A percentile compares a stretch with the other conserved stretches of the same genome.
Conservation (phyloP, 805 yeast genomes). For the Schwanniomyces pseudopolymorphus region DNA sequence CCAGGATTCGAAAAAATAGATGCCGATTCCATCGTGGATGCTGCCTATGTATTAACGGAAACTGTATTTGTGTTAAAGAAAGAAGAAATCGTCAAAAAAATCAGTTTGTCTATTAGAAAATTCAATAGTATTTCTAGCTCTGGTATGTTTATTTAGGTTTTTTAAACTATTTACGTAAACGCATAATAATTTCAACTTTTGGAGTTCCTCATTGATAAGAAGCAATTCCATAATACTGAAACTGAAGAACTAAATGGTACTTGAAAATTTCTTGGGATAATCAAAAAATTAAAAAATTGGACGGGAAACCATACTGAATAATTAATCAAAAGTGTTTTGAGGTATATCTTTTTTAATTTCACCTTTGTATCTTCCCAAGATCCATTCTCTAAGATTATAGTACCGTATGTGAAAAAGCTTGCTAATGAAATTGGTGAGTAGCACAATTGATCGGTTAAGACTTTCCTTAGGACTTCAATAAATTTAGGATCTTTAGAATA, state of each 20-base stretch:
- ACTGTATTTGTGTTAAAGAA: conserved; percentile 5
- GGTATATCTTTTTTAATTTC: conserved; percentile 65
- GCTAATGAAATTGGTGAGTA: conserved; percentile 85
- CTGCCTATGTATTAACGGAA: conserved; percentile 16
- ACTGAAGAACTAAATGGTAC: conserved; percentile 87
- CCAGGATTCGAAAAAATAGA: conserved; percentile 57
- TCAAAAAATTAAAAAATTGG: conserved; percentile 69
- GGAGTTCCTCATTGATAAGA: conserved; percentile 73
- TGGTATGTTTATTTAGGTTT: conserved; percentile 26
- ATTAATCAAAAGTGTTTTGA: conserved; percentile 66
- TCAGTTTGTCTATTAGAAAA: conserved; percentile 20
- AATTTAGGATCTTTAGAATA: conserved; percentile 81
- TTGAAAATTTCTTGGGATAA: conserved; percentile 71
- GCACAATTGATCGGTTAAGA: conserved; percentile 83
- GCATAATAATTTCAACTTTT: conserved; percentile 7
- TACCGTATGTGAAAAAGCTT: conserved; percentile 80
- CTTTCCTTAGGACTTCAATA: conserved; percentile 82
- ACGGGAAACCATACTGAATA: conserved; percentile 82
- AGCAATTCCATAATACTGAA: conserved; percentile 94
- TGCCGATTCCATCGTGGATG: conserved; percentile 40
- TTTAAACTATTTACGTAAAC: conserved; percentile 1
- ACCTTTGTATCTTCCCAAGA: conserved; percentile 58
- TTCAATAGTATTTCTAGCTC: conserved; percentile 23
- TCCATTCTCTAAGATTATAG: conserved; percentile 76
- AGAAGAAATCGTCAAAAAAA: conserved; percentile 11